Evolutionary conservation across 345 rosid genomes (phyloP).

Genomic region (Geranium rotundifolium): DNA sequence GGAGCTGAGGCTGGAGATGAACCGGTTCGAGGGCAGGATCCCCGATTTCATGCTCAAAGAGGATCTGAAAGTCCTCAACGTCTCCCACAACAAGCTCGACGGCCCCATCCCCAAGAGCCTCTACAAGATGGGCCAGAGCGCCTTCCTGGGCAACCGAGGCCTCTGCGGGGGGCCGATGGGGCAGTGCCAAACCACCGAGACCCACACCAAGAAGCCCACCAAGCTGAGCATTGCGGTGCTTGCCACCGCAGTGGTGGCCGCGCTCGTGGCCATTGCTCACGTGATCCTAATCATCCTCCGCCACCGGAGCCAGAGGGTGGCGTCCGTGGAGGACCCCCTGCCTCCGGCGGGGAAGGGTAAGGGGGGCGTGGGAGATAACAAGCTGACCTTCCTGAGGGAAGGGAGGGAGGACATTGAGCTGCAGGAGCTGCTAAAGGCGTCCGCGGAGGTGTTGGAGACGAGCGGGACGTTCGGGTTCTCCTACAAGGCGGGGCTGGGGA

Average conservation of each 20-base stretch:
- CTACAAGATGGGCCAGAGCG: slow-evolving; percentile 14
- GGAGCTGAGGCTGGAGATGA: slow-evolving; percentile 48
- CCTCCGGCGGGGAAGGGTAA: too few species aligned
- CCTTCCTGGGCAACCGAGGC: slow-evolving; percentile 61
- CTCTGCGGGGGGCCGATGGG: slow-evolving; percentile 56
- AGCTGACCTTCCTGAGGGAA: slow-evolving; percentile 55
- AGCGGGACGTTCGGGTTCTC: slow-evolving; percentile 80
- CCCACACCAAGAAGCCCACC: slow-evolving; percentile 1
- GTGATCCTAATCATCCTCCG: not conserved
- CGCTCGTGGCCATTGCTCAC: not conserved
- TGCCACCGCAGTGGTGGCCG: not conserved
- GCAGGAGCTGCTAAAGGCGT: slow-evolving; percentile 65
- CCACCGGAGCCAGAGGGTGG: slow-evolving; percentile 18
- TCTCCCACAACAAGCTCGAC: slow-evolving; percentile 43
- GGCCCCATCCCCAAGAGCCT: slow-evolving; percentile 54
- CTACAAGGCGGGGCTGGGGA: slow-evolving; percentile 45
- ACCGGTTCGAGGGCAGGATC: slow-evolving; percentile 43
- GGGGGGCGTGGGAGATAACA: too few species aligned
- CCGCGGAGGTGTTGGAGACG: slow-evolving; percentile 83
- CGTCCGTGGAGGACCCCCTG: too few species aligned
- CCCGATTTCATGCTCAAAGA: slow-evolving; percentile 36
- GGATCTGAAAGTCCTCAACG: slow-evolving; percentile 21
- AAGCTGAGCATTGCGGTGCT: not conserved
- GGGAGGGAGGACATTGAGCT: slow-evolving; percentile 62
- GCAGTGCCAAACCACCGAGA: not conserved